Evolutionary conservation across 371 early-diverging fungal species (phyloP).

Genomic region (Lichtheimia ornata): DNA sequence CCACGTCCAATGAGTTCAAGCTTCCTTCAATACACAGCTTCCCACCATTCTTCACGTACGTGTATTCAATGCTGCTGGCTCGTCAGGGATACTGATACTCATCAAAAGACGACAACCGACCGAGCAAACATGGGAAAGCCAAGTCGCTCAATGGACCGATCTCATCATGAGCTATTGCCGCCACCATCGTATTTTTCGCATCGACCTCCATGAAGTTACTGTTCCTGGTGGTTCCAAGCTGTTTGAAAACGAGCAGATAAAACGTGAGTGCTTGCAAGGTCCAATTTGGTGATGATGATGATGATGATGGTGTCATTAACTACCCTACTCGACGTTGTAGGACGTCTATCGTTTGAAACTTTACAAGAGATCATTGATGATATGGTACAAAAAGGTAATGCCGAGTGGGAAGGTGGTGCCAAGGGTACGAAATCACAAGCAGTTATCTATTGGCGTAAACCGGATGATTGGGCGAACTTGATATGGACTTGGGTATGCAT

Average conservation of each 20-base stretch:
- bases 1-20: constrained; percentile 31
- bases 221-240: constrained; percentile 53
- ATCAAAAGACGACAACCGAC: constrained; percentile 76
- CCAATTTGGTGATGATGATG: constrained; percentile 2
- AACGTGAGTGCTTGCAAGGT: constrained; percentile 40
- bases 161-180: constrained; percentile 72
- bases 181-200: constrained; percentile 60
- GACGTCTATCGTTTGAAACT: constrained; percentile 58
- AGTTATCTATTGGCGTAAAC: constrained; percentile 84
- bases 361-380: constrained; percentile 72
- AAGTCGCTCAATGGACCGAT: constrained; percentile 77
- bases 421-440: constrained; percentile 58
- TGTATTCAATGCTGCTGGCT: neutral
- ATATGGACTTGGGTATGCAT: constrained; percentile 78
- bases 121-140: constrained; percentile 81
- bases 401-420: constrained; percentile 72
- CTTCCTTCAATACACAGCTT: constrained; percentile 85
- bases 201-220: constrained; percentile 68
- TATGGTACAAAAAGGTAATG: constrained; percentile 76
- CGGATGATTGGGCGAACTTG: constrained; percentile 86
- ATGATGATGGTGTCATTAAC: neutral
- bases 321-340: constrained; percentile 17
- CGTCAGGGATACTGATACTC: neutral
- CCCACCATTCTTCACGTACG: constrained; percentile 91
- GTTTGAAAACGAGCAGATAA: constrained; percentile 70